Percentiles rank a stretch among this genome's conserved stretches.
Evolutionary conservation across 23 red algal species (phyloP).

Genomic region (Chondrus crispus): DNA sequence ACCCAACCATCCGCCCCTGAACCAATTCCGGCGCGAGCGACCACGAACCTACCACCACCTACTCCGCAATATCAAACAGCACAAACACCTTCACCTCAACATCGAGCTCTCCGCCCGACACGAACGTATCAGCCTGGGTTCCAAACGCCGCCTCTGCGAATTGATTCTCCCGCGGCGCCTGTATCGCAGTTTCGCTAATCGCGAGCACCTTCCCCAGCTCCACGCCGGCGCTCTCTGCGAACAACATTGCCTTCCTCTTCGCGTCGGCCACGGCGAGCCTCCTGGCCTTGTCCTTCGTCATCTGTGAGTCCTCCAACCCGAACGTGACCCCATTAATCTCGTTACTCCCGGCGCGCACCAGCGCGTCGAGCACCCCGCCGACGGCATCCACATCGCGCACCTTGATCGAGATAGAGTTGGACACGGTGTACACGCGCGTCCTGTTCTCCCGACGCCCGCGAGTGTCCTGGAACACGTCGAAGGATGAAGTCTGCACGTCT

Average conservation of each 20-base stretch:
- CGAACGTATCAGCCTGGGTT: neutral
- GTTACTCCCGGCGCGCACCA: constrained; percentile 35
- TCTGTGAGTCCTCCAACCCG: neutral
- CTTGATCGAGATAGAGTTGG: neutral
- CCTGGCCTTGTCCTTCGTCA: neutral
- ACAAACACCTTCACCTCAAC: neutral
- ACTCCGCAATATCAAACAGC: neutral
- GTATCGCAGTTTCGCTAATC: constrained; percentile 9
- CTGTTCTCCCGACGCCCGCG: neutral
- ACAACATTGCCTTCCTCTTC: neutral
- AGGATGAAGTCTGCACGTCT: constrained; percentile 39
- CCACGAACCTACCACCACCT: no score
- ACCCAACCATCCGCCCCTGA: no score
- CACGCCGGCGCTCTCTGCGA: neutral
- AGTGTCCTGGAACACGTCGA: constrained; percentile 8
- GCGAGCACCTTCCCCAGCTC: constrained; percentile 10
- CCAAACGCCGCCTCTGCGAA: neutral
- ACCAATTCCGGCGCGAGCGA: no score
- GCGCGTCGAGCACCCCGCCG: constrained; percentile 20
- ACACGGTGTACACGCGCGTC: constrained; percentile 2
- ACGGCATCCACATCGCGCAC: constrained; percentile 18
- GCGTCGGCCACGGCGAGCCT: constrained; percentile 9
- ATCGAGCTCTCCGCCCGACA: neutral
- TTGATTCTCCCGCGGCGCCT: neutral
- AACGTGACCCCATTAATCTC: constrained; percentile 6